Base-by-base conservation (phyloP, 148 eudicot species). In the Persicaria tinctoria region DNA sequence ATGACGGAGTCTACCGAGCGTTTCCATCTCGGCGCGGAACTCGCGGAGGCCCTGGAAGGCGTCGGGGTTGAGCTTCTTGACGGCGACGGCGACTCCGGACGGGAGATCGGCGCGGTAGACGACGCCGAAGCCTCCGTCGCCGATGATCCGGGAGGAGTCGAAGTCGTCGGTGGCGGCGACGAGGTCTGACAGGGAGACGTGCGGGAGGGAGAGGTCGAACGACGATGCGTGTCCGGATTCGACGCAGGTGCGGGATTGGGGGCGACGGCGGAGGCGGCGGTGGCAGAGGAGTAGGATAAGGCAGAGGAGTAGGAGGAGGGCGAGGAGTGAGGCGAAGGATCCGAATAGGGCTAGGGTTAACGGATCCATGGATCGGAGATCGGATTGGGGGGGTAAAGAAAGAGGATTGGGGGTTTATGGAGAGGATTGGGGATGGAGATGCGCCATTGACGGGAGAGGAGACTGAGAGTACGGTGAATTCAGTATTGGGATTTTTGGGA, bases 21-120 rank as follows among this genome's bases (percentile, higher is more conserved):
- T 89, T 56, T 93, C 97, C 89, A 88, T 89, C 76, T 93, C 97
- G 10, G 97, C 98, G 17, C 82, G 83, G 51, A 93, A 93, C 62
- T 93, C 97, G 0, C 97, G 82, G 12, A 84, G 56, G 60, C 98
- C 98, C 68, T 91, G 98, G 64, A 91, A 93, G 20, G 95, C 97
- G 73, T 93, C 97, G 27, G 79, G 81, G 59, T 78, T 74, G 16
- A 93, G 89, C 72, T 86, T 91, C 53, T 93, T 89, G 2, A 93
- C 86, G 8, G 98, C 98, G 13, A 91, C 98, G 5, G 44, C 69
- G 20, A 79, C 81, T 4, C 62, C 38, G 5, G 78, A 73, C 3
- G 41, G 2, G 44, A 93, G 86, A 8, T 48, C 53, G 71, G 95
- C 97, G 74, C 84, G 88, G 72, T 89, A 91, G 10, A 91, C 97